phyloP scores from a whole-genome alignment of 2,329 filamentous ascomycete species.

The Phialemonium atrogriseum region DNA sequence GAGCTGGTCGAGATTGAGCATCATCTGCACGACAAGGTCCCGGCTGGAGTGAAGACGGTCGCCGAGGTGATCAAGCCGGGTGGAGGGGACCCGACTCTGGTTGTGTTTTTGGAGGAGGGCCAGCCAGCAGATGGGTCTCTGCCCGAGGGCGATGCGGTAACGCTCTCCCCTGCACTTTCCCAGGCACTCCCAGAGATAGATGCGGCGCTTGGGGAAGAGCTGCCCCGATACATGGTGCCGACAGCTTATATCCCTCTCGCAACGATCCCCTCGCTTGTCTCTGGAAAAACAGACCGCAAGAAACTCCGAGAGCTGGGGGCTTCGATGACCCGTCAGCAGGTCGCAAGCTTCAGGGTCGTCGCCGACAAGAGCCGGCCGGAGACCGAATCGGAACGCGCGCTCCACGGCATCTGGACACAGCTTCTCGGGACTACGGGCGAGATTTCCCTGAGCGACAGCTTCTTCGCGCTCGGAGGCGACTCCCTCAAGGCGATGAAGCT shows the following conservation, averaged over 20 bases:
- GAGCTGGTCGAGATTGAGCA: conserved; percentile 44
- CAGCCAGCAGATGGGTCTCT: conserved; percentile 8
- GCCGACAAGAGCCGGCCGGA: conserved; percentile 13
- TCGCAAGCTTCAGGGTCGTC: conserved; percentile 1
- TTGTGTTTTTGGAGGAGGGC: conserved; percentile 21
- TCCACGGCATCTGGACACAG: conserved; percentile 24
- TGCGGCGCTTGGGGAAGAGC: conserved; percentile 9
- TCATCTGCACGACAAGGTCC: conserved; percentile 26
- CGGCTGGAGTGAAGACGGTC: conserved; percentile 29
- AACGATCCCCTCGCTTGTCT: conserved; percentile 31
- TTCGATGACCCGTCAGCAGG: conserved; percentile 8
- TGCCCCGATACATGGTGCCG: conserved; percentile 29
- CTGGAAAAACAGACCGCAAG: conserved; percentile 36
- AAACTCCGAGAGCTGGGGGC: conserved; percentile 25
- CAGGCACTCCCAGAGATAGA: conserved; percentile 10
- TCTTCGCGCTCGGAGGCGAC: conserved; percentile 41
- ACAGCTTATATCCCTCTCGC: conserved; percentile 32
- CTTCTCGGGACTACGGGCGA: conserved; percentile 8
- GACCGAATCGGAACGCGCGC: conserved; percentile 20
- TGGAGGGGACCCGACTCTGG: conserved; percentile 16
- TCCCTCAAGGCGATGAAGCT: conserved; percentile 44
- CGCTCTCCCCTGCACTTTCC: conserved; percentile 8
- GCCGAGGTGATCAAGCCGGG: conserved; percentile 35
- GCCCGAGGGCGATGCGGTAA: conserved; percentile 10
- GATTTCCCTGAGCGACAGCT: conserved; percentile 30